These are phyloP conservation scores for Aureobasidium subglaciale DNA, from an alignment of 2,329 filamentous ascomycete species.

Conservation along the genomic window DNA sequence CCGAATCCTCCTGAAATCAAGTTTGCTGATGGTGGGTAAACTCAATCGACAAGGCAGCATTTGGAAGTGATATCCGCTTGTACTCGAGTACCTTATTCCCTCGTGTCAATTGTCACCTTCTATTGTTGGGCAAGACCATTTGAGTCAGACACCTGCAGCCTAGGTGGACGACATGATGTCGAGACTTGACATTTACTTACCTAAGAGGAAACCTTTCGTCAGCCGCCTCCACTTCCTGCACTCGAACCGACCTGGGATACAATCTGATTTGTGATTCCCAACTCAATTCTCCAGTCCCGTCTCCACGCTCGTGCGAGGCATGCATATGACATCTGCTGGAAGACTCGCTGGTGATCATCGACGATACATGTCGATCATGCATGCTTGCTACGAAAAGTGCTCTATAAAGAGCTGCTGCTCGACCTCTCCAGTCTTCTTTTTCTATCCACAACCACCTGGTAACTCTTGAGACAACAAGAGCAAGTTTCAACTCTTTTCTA, in stretches of 20 bases:
- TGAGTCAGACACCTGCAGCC: not conserved
- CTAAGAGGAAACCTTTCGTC: not conserved
- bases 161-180: not conserved
- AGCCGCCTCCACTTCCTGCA: conserved; percentile 1
- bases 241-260: not conserved
- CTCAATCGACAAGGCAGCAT: not conserved
- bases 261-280: not conserved
- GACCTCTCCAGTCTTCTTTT: not conserved
- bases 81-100: not conserved
- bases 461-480: not conserved
- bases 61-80: not conserved
- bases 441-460: not conserved
- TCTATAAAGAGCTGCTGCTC: conserved; percentile 9
- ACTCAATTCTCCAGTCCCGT: not conserved
- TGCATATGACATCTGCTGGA: conserved; percentile 2
- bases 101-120: not conserved
- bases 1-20: not conserved
- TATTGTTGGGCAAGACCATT: not conserved
- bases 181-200: not conserved
- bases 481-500: too few species aligned
- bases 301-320: not conserved
- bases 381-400: not conserved
- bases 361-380: not conserved
- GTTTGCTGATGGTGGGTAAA: not conserved
- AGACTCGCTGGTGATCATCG: conserved; percentile 8